Percentiles rank a stretch among this genome's conserved stretches.
Evolutionary conservation across 176 grass and related monocot genomes (phyloP).

Genomic region (Oryza glaberrima): DNA sequence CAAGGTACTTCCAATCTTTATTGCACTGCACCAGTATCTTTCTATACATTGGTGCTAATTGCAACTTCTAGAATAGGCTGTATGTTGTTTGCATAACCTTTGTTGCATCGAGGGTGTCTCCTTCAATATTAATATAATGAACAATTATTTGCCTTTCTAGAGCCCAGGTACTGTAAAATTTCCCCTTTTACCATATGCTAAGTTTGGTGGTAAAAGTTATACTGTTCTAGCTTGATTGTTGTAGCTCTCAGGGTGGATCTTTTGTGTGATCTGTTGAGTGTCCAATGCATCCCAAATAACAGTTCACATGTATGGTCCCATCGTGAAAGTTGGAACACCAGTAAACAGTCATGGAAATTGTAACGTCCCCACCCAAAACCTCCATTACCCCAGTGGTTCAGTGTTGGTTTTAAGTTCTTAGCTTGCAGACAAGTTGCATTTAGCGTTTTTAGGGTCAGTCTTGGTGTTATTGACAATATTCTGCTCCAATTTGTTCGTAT

Average conservation of each 20-base stretch:
- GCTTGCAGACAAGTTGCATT: background rate
- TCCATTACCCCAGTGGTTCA: background rate
- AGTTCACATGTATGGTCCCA: background rate
- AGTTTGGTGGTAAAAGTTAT: background rate
- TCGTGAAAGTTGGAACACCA: background rate
- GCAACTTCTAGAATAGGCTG: background rate
- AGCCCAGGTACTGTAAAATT: background rate
- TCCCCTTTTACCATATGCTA: background rate
- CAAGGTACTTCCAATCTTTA: constrained; percentile 60
- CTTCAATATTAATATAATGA: constrained; percentile 14
- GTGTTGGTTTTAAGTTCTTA: background rate
- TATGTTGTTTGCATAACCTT: background rate
- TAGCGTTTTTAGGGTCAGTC: background rate
- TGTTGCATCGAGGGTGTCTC: background rate
- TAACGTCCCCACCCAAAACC: background rate
- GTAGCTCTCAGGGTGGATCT: background rate
- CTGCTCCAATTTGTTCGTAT: background rate
- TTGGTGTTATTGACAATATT: background rate
- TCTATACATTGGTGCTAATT: background rate
- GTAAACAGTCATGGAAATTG: background rate
- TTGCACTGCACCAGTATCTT: constrained; percentile 22
- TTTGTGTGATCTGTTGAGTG: background rate
- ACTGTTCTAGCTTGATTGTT: background rate
- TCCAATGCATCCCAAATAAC: background rate
- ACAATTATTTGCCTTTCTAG: background rate